Base-by-base conservation (phyloP, 345 rosid species). In the Gossypium raimondii region DNA sequence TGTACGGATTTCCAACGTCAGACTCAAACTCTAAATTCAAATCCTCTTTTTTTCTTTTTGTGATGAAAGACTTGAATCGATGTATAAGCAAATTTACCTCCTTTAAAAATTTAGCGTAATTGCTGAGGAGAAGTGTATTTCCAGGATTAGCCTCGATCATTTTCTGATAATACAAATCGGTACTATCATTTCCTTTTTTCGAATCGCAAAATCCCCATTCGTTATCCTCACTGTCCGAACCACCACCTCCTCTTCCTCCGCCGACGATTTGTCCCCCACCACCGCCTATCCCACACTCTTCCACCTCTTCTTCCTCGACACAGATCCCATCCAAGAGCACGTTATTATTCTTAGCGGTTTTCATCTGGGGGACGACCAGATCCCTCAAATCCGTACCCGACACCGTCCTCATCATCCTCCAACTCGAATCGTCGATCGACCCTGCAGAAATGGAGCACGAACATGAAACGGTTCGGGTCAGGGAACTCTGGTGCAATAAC, bases 141-240 rank as follows among this genome's bases (percentile, higher is more conserved):
- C 88, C 89, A 71, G 99, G 98, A 84, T 95, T 85, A 1, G 92
- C 97, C 66, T 90, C 90, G 65, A 93, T 91, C 98, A 95, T 90
- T 75, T 79, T 88, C 76, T 76, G 91, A 79, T 95, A 95, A 47
- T 86, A 90, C 71, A 76, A 65, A 45, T 95, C 97, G 3, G 89
- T 87, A 29, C 43, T 60, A 73, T 89, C 85, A 60, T 63, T 81
- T 60, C 81, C 83, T 11, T 76, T 3, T 67, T 80, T 41, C 48
- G 81, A 83, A 17, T 75, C 87, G 71, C 84, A 85, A 13, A 70
- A 81, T 0, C 44, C 68, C 58, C 56, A 47, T 60, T 63, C 29
- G 16, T 74, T 85, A 14, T 84, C 76, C 18, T 91, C 85, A 44
- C 87, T 79, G 4, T 85, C 85, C 17, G 84, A 86, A 10, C 74